Evolutionary conservation across 179 eudicot species (phyloP).

Genomic region (Beta corolliflora): DNA sequence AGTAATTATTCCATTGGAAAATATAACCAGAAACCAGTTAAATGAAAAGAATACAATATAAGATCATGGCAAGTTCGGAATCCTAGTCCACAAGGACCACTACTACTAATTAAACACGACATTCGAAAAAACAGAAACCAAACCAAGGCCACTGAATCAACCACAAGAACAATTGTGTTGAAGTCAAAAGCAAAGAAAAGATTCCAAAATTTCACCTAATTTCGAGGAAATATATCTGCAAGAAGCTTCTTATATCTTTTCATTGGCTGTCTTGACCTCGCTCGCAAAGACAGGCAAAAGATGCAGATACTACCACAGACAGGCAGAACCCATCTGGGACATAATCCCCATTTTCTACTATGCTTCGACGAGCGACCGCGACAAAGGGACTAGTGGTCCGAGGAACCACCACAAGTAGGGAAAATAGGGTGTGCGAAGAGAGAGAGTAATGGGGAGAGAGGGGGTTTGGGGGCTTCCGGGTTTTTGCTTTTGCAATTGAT

Average conservation of each 20-base stretch:
- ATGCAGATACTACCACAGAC: slow-evolving; percentile 83
- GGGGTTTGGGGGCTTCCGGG: too few relatives aligned
- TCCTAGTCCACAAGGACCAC: background rate
- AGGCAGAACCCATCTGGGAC: slow-evolving; percentile 87
- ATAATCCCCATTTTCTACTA: slow-evolving; percentile 75
- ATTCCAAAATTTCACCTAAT: slow-evolving; percentile 53
- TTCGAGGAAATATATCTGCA: slow-evolving; percentile 76
- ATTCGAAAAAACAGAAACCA: slow-evolving; percentile 8
- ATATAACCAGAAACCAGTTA: background rate
- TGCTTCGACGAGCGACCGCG: too few relatives aligned
- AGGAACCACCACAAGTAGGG: too few relatives aligned
- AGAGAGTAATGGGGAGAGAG: too few relatives aligned
- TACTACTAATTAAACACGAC: background rate
- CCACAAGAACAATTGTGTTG: background rate
- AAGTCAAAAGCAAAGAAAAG: slow-evolving; percentile 6
- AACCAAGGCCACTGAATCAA: slow-evolving; percentile 1
- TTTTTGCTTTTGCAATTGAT: too few relatives aligned
- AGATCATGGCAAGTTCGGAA: background rate
- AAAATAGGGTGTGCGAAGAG: too few relatives aligned
- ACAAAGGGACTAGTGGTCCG: too few relatives aligned
- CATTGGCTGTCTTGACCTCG: slow-evolving; percentile 92
- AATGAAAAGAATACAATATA: background rate
- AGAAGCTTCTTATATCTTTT: slow-evolving; percentile 88
- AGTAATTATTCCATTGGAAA: background rate
- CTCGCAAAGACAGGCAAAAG: slow-evolving; percentile 79